These are phyloP conservation scores for Penicillium subrubescens DNA, from an alignment of 495 filamentous ascomycete genomes.

Conservation along the genomic window DNA sequence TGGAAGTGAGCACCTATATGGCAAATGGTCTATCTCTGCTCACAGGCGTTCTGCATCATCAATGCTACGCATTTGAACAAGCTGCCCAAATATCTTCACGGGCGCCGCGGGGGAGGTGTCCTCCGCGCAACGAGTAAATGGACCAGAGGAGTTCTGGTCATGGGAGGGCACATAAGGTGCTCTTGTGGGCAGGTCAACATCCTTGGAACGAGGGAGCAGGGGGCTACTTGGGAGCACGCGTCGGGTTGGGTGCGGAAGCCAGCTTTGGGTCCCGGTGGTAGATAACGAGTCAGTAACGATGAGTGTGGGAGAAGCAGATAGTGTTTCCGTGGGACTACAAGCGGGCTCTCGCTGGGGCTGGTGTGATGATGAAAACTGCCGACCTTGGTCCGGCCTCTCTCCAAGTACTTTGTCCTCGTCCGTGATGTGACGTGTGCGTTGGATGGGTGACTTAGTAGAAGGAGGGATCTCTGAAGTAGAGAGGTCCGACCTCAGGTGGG, in stretches of 20 bases:
- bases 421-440: conserved; percentile 14
- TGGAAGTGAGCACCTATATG: background rate
- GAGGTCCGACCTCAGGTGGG: background rate
- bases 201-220: background rate
- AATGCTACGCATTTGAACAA: conserved; percentile 1
- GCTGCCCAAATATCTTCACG: conserved; percentile 25
- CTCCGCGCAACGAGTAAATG: background rate
- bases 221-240: background rate
- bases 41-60: background rate
- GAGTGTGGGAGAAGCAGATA: conserved; percentile 4
- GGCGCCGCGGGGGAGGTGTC: background rate
- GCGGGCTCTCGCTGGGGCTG: background rate
- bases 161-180: background rate
- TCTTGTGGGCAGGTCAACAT: background rate
- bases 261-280: conserved; percentile 11
- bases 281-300: conserved; percentile 1
- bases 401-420: conserved; percentile 23
- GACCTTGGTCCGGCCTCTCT: background rate
- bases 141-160: background rate
- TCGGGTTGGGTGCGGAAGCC: conserved; percentile 18
- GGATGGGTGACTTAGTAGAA: background rate
- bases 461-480: background rate
- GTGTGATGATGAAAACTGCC: background rate
- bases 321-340: conserved; percentile 1
- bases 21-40: background rate